Evolutionary conservation across 305 asterid genomes (phyloP).

Genomic region (Plantago lanceolata): DNA sequence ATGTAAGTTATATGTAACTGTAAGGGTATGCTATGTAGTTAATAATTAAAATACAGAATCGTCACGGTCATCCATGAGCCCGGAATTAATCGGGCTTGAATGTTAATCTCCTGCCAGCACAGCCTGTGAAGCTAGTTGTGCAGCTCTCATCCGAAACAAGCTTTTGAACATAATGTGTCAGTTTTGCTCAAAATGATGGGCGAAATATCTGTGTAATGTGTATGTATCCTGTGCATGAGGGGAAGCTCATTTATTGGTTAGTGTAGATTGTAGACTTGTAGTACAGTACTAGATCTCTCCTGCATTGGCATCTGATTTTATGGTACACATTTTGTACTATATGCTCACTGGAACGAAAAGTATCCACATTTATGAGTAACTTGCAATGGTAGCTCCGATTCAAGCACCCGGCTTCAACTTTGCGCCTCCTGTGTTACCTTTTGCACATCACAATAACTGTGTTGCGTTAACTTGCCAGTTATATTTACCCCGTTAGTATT

Average conservation of each 20-base stretch:
- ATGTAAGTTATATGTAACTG: background rate
- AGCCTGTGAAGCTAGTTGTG: background rate
- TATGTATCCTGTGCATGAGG: background rate
- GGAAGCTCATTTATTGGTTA: background rate
- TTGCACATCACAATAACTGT: too few species aligned
- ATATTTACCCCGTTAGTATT: too few species aligned
- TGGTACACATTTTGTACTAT: too few species aligned
- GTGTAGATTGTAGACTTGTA: background rate
- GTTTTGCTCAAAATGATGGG: background rate
- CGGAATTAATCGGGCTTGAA: background rate
- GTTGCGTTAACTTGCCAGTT: too few species aligned
- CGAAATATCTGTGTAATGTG: background rate
- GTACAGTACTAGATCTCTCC: background rate
- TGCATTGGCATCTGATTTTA: background rate
- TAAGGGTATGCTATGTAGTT: constrained; percentile 2
- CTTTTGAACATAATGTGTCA: background rate
- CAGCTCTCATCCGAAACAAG: too few species aligned
- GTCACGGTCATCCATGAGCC: background rate
- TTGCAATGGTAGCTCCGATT: too few species aligned
- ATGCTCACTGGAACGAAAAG: too few species aligned
- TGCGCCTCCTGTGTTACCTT: too few species aligned
- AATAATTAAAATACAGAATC: background rate
- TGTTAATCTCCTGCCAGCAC: constrained; percentile 1
- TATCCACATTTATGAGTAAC: too few species aligned
- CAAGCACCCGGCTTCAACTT: too few species aligned